Base-by-base conservation (phyloP, 495 filamentous ascomycete genomes). In the Talaromyces adpressus region DNA sequence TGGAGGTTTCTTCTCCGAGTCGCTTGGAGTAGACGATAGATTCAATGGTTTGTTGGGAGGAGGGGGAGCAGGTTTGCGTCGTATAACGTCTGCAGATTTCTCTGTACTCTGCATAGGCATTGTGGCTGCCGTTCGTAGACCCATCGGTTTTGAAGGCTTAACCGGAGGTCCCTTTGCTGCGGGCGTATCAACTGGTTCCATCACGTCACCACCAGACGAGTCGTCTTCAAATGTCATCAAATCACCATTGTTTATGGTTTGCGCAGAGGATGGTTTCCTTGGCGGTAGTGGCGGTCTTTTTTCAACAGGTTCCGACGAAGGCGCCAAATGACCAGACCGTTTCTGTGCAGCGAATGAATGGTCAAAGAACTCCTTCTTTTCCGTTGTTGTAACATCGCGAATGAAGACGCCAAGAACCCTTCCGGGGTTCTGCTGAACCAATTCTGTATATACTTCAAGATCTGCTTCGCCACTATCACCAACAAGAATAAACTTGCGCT, bases 381-480 rank as follows among this genome's bases (percentile, higher is more conserved):
- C 79, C 6, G 88, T 78, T 0, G 91, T 96, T 0, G 95, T 97
- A 20, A 98, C 88, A 73, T 99, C 95, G 23, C 94, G 84, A 64
- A 99, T 97, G 71, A 96, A 99, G 32, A 99, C 84, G 0, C 83
- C 89, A 9, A 96, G 69, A 34, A 99, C 87, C 36, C 90, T 82
- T 0, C 89, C 89, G 0, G 91, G 94, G 71, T 96, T 88, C 11
- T 88, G 86, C 22, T 92, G 67, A 0, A 87, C 91, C n/a, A 96
- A 82, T 64, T 99, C 93, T 0, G 92, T 97, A 69, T 99, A 99
- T 0, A 99, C 92, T 73, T 98, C 94, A 2, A 98, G 81, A 74
- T 98, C 94, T 4, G 93, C 93, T 73, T 98, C 94, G 22, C 94
- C 94, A 67, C 92, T 97, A 68, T 98, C 94, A 4, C 94, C 94